phyloP scores from a whole-genome alignment of 148 eudicot species.

The Vaccinium macrocarpon region DNA sequence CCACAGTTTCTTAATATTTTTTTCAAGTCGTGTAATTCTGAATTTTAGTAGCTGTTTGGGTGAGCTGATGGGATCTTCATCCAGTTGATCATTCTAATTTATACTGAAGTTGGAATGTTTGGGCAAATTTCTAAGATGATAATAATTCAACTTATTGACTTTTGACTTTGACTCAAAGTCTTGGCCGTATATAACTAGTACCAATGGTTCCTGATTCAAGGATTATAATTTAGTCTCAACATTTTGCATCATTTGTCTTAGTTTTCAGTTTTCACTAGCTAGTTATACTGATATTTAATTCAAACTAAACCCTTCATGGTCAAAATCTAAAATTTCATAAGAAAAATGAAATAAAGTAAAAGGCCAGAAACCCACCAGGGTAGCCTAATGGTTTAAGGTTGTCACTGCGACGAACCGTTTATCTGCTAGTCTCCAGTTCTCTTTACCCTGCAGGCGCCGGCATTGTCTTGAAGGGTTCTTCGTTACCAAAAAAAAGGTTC shows the following conservation, averaged over 20 bases:
- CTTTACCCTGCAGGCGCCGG: too few species aligned
- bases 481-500: too few species aligned
- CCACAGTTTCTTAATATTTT: not conserved
- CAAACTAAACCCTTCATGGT: not conserved
- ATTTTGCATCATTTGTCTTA: not conserved
- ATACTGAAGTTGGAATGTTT: not conserved
- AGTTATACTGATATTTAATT: not conserved
- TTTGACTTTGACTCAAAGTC: not conserved
- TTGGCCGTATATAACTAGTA: not conserved
- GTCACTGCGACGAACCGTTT: not conserved
- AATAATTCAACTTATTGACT: not conserved
- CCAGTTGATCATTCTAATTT: not conserved
- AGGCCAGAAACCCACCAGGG: not conserved
- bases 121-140: not conserved
- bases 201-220: not conserved
- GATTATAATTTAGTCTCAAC: not conserved
- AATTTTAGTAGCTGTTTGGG: not conserved
- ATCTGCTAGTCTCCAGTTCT: not conserved
- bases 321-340: conserved; percentile 2
- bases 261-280: too few species aligned
- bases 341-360: not conserved
- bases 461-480: too few species aligned
- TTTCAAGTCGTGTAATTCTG: not conserved
- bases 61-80: not conserved
- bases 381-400: not conserved